Evolutionary conservation across 495 filamentous ascomycete genomes (phyloP), one percentile per base, ranked within the genome.

Genomic region (Lasiosphaeria miniovina): DNA sequence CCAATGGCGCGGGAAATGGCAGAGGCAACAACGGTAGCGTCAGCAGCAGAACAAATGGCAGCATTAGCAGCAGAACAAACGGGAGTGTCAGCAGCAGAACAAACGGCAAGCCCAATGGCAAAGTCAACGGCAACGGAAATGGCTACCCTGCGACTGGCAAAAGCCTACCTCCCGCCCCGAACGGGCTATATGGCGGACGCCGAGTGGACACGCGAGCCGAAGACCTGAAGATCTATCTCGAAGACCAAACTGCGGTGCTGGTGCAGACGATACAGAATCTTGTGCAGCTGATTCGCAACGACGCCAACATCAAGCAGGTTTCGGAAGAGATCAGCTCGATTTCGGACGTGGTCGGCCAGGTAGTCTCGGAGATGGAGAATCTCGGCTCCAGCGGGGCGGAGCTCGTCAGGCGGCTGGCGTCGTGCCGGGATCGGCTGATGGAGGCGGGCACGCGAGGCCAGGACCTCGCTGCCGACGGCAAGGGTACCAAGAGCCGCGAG

Each of bases 211-310:
- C 58, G 59, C 87, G 87, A 55, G 76, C 89, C 52, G 87, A 90
- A 67, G 90, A 93, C 62, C 78, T 93, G 43, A 90, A 76, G 57
- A 84, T 88, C 60, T 93, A 92, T 69, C 85, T 96, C 46, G 90
- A 95, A 64, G 89, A 90, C 62, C 90, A 93, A 72, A 91, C 89
- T 11, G 88, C 90, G 52, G 77, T 85, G 11, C 82, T 96, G 45
- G 87, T 95, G 33, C 85, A 90, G 64, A 87, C 85, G 31, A 93
- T 96, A 63, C 90, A 93, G 71, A 81, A 86, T 4, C 84, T 96
- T 10, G 88, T 96, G 38, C 82, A 84, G 61, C 85, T 84, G 51
- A 93, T 96, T 64, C 90, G 91, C 41, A 79, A 84, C 50, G 84
- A 89, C 59, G 82, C 83, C 14, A 77, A 81, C 43, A 83, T 91